Evolutionary conservation across 768 basidiomycete species (phyloP).

Genomic region (Russula sp.): DNA sequence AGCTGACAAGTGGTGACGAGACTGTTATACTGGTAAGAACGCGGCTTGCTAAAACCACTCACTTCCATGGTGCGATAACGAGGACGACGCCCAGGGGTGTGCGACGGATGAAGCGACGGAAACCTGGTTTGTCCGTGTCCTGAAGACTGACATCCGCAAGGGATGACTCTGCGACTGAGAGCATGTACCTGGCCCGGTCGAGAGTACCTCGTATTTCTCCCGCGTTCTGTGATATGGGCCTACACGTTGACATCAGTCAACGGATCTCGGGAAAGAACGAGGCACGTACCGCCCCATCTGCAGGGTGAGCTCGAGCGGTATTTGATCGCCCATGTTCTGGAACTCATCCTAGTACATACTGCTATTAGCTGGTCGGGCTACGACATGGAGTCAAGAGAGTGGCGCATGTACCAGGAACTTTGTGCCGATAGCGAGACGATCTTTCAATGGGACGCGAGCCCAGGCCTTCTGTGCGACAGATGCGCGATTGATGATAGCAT

Average conservation of each 20-base stretch:
- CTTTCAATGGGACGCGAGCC: conserved; percentile 50
- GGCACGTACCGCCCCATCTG: conserved; percentile 87
- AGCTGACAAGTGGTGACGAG: conserved; percentile 40
- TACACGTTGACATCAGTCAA: conserved; percentile 27
- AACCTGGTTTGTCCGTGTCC: conserved; percentile 77
- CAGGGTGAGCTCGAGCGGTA: conserved; percentile 68
- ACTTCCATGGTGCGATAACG: conserved; percentile 93
- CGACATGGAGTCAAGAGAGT: conserved; percentile 1
- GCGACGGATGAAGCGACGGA: conserved; percentile 77
- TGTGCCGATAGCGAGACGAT: conserved; percentile 65
- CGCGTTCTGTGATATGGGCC: conserved; percentile 70
- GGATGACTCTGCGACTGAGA: conserved; percentile 70
- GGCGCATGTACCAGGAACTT: conserved; percentile 59
- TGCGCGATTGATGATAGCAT: conserved; percentile 50
- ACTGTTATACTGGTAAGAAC: neutral
- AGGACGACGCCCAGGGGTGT: conserved; percentile 83
- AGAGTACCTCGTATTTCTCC: conserved; percentile 81
- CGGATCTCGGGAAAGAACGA: neutral
- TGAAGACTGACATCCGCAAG: conserved; percentile 70
- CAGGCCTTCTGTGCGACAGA: conserved; percentile 69
- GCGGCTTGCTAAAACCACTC: conserved; percentile 28
- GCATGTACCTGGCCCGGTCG: conserved; percentile 77
- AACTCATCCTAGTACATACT: conserved; percentile 40
- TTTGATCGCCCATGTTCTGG: conserved; percentile 48
- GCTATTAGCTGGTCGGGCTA: neutral